Conservation (phyloP, 2,329 filamentous ascomycete genomes). For the Ceratocystis diversiconidia region DNA sequence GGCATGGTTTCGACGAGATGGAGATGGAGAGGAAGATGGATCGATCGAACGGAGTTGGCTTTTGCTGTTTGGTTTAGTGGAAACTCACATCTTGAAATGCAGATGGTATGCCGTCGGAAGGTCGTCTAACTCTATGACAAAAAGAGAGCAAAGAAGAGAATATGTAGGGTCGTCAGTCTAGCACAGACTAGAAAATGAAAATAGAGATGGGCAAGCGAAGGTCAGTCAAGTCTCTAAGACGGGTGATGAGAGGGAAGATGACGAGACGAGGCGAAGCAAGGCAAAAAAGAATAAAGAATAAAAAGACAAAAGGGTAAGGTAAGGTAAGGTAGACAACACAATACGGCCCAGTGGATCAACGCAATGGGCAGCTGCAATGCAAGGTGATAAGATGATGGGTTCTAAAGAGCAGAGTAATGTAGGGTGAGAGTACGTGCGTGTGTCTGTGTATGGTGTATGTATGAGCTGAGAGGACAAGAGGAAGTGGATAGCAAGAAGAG, state of each 20-base stretch:
- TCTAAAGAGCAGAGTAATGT: constrained; percentile 3
- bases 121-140: neutral
- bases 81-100: constrained; percentile 3
- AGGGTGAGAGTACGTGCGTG: neutral
- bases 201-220: neutral
- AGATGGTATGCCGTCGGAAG: neutral
- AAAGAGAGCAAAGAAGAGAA: neutral
- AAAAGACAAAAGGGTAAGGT: neutral
- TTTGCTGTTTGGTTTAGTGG: neutral
- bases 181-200: neutral
- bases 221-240: neutral
- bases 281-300: neutral
- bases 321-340: neutral
- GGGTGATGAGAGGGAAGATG: neutral
- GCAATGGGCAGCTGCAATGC: constrained; percentile 15
- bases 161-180: neutral
- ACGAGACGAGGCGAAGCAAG: neutral
- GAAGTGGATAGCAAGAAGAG: constrained; percentile 8
- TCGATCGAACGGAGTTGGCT: neutral
- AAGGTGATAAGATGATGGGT: constrained; percentile 14
- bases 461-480: neutral
- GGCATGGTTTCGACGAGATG: neutral
- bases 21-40: neutral
- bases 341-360: constrained; percentile 7
- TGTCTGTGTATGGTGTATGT: neutral